Evolutionary conservation across 306 rosid species (phyloP).

Genomic region (Erythrophleum fordii): DNA sequence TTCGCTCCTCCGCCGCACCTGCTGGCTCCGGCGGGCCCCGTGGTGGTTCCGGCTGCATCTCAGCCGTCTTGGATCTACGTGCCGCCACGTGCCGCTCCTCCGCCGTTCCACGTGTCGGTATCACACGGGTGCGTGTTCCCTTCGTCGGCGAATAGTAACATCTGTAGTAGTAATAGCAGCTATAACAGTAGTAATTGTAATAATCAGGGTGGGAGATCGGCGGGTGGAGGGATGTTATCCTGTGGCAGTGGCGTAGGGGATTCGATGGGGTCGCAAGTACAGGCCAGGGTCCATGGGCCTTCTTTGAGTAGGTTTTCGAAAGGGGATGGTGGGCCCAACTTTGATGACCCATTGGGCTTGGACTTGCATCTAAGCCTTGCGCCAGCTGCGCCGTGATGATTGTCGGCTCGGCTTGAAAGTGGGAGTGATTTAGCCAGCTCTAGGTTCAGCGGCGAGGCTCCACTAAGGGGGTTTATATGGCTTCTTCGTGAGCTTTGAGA

Average conservation of each 20-base stretch:
- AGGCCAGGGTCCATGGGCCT: slow-evolving; percentile 65
- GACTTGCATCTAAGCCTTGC: slow-evolving; percentile 86
- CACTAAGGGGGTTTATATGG: background rate
- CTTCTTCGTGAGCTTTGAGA: slow-evolving; percentile 8
- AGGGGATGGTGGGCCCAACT: slow-evolving; percentile 66
- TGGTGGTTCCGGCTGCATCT: slow-evolving; percentile 49
- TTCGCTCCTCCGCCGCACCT: slow-evolving; percentile 85
- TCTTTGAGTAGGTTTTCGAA: slow-evolving; percentile 64
- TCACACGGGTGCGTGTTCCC: slow-evolving; percentile 80
- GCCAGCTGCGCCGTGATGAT: slow-evolving; percentile 63
- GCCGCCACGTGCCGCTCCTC: slow-evolving; percentile 58
- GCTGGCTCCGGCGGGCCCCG: slow-evolving; percentile 53
- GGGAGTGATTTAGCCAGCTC: slow-evolving; percentile 11
- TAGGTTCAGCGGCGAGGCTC: background rate
- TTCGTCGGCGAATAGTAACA: slow-evolving; percentile 25
- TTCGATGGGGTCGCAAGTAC: slow-evolving; percentile 61
- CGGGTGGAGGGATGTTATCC: slow-evolving; percentile 45
- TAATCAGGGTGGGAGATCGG: slow-evolving; percentile 37
- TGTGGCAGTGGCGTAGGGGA: slow-evolving; percentile 60
- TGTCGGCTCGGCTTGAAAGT: slow-evolving; percentile 11
- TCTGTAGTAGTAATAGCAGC: slow-evolving; percentile 1
- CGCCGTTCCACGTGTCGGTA: slow-evolving; percentile 75
- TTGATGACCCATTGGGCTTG: slow-evolving; percentile 82
- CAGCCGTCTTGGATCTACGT: slow-evolving; percentile 74
- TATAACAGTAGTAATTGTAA: background rate